phyloP scores from a whole-genome alignment of 2,329 filamentous ascomycete species.

The Fusarium chuoi region DNA sequence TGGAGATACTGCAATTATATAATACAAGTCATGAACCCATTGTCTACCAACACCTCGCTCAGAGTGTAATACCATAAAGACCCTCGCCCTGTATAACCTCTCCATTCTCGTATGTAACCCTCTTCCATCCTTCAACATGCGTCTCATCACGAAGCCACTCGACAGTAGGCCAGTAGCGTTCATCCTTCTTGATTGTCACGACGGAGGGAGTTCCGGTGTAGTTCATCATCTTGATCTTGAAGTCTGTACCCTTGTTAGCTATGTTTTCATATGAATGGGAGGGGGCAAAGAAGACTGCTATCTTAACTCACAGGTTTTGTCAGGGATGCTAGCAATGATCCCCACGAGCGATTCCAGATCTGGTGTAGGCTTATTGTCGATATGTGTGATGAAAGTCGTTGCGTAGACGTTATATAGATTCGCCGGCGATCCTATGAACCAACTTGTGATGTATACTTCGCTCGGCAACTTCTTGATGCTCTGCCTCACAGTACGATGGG shows the following conservation, averaged over 20 bases:
- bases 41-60: neutral
- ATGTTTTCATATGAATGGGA: no score
- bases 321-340: conserved; percentile 87
- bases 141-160: conserved; percentile 73
- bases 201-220: conserved; percentile 99
- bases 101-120: conserved; percentile 69
- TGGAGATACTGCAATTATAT: neutral
- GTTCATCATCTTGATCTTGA: conserved; percentile 96
- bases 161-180: conserved; percentile 86
- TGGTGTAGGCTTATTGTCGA: conserved; percentile 87
- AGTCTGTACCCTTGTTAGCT: conserved; percentile 65
- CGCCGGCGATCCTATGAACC: conserved; percentile 82
- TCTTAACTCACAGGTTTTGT: conserved; percentile 80
- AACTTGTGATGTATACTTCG: conserved; percentile 92
- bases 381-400: conserved; percentile 96
- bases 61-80: conserved; percentile 55
- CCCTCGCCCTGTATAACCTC: conserved; percentile 65
- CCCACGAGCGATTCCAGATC: conserved; percentile 83
- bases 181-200: conserved; percentile 99
- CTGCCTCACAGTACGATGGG: conserved; percentile 94
- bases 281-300: no score
- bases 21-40: neutral
- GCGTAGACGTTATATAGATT: conserved; percentile 92
- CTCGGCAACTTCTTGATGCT: conserved; percentile 98
- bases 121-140: conserved; percentile 69